phyloP scores from a whole-genome alignment of 192 early-diverging fungal genomes.

The Backusella liffmaniae region DNA sequence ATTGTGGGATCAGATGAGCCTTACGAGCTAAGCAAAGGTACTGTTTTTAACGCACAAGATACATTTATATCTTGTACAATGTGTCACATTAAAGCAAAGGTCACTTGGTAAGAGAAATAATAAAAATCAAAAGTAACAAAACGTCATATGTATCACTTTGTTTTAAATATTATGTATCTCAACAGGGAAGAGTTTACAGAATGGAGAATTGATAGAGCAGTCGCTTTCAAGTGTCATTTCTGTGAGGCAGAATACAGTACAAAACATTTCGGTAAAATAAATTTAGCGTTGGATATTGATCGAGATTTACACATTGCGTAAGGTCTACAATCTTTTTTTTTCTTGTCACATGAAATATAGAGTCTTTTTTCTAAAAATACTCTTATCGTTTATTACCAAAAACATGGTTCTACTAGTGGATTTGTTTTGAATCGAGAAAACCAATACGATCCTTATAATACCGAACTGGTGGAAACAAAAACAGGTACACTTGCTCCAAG shows the following conservation, averaged over 20 bases:
- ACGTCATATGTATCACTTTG: not conserved
- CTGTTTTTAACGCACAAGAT: not conserved
- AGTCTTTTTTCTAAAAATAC: not conserved
- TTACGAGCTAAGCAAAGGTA: not conserved
- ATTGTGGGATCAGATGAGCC: constrained; percentile 6
- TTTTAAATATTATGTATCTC: not conserved
- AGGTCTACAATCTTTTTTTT: not conserved
- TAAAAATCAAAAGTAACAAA: not conserved
- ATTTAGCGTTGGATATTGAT: not conserved
- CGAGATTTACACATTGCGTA: not conserved
- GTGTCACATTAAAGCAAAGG: constrained; percentile 8
- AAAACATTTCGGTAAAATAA: not conserved
- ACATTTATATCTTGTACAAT: constrained; percentile 7
- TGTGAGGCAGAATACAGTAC: not conserved
- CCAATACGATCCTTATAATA: not conserved
- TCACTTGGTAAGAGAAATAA: not conserved
- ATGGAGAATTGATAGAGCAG: constrained; percentile 1
- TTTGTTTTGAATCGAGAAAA: constrained; percentile 9
- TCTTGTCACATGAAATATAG: not conserved
- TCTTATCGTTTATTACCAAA: not conserved
- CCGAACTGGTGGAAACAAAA: not conserved
- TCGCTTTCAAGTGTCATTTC: not conserved
- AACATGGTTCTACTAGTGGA: not conserved
- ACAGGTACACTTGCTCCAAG: not conserved
- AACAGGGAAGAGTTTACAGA: not conserved